phyloP scores from a whole-genome alignment of 2,329 filamentous ascomycete genomes.

The Epichloe sylvatica region DNA sequence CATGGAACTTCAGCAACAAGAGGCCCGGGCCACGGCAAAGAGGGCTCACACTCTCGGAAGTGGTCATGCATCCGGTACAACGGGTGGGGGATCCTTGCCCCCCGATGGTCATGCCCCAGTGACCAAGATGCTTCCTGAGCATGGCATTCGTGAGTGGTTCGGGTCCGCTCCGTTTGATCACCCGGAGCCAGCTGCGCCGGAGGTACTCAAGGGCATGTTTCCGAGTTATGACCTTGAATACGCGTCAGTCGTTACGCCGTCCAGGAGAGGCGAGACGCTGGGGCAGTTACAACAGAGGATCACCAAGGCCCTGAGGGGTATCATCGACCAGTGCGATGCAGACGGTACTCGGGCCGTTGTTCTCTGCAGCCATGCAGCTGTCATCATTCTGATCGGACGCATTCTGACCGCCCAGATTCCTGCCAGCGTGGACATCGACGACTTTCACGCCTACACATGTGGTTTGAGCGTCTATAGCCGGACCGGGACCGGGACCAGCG shows the following conservation, averaged over 20 bases:
- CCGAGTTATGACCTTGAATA: slow-evolving; percentile 46
- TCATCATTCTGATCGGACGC: slow-evolving; percentile 74
- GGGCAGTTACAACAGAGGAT: slow-evolving; percentile 67
- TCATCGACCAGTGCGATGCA: slow-evolving; percentile 61
- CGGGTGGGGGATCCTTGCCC: neutral
- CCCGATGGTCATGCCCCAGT: slow-evolving; percentile 4
- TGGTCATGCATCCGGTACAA: neutral
- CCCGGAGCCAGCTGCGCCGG: slow-evolving; percentile 56
- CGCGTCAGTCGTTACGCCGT: slow-evolving; percentile 51
- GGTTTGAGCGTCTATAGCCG: slow-evolving; percentile 53
- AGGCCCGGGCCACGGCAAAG: neutral
- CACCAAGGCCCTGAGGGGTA: slow-evolving; percentile 51
- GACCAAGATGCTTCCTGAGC: slow-evolving; percentile 38
- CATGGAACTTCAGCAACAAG: slow-evolving; percentile 29
- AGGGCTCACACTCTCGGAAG: neutral
- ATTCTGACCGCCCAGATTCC: slow-evolving; percentile 69
- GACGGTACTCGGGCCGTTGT: slow-evolving; percentile 57
- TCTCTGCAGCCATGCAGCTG: slow-evolving; percentile 80
- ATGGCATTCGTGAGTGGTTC: slow-evolving; percentile 73
- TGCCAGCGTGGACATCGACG: slow-evolving; percentile 53
- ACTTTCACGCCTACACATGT: slow-evolving; percentile 78
- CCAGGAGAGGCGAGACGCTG: slow-evolving; percentile 61
- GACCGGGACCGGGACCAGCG: slow-evolving; percentile 7
- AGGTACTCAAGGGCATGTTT: slow-evolving; percentile 53
- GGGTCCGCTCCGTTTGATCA: slow-evolving; percentile 76